Base-by-base conservation (phyloP, 148 eudicot species). In the Vaccinium myrtillus region DNA sequence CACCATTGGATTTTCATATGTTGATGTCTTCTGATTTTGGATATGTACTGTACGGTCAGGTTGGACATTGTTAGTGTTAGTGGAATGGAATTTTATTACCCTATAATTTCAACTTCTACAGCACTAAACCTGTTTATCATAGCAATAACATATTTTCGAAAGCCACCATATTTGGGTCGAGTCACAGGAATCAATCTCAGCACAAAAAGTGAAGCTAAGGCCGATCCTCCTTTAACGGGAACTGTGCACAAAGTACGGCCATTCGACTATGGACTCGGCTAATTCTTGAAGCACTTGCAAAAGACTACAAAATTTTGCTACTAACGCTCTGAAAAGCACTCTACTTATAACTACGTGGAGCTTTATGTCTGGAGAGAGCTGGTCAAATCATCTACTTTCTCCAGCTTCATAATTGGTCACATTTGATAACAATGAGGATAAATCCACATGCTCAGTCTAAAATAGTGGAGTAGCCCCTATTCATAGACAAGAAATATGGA, bases 401-500 rank as follows among this genome's bases (percentile, higher is more conserved):
- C 9, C 75, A 71, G 76, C 21, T 71, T 71, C 48, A 30, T 5
- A 39, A 71, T 71, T 7, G 4, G 21, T 16, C 23, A 39, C 77
- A 73, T 73, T 18, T 2, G 46, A 73, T 4, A 71, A 71, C 43
- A 30, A 71, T 19, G 53, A 48, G 51, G 23, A n/a, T 21, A 46
- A 75, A 46, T 75, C 75, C 19, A 73, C 77, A 73, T 73, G 77
- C 77, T 73, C 1, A 73, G 77, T n/a, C 76, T 36, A 73, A 73
- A 39, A 39, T 39, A 39, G 43, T 39, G 43, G 43, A 39, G 43
- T 39, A 39, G 23, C 23, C 70, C 70, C n/a, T 7, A 63, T 63
- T 39, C 0, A 63, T 63, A 19, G 23, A 4, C 27, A 18, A 67
- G 7, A n/a, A 7, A 25, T 27, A 67, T 9, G 16, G 15, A n/a